A percentile compares a stretch with the other conserved stretches of the same genome.
phyloP scores from a whole-genome alignment of 2,329 filamentous ascomycete genomes.

The Ophiostoma quercus region DNA sequence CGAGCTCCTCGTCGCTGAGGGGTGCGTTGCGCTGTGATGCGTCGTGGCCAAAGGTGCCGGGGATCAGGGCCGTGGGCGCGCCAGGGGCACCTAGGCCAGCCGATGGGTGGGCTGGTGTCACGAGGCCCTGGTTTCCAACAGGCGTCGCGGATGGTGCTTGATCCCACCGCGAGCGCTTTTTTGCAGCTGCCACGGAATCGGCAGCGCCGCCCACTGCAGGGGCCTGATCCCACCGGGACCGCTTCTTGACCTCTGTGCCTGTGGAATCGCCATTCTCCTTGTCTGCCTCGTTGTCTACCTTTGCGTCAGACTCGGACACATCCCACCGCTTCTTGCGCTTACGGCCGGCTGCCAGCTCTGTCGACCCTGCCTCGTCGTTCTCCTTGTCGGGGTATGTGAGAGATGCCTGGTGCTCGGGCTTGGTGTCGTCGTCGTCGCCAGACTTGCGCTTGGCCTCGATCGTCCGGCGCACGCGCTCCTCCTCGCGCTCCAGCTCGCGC shows the following conservation, averaged over 20 bases:
- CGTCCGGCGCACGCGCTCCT: conserved; percentile 74
- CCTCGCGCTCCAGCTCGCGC: conserved; percentile 87
- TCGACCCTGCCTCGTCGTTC: conserved; percentile 63
- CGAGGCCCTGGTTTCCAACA: conserved; percentile 66
- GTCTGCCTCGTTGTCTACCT: conserved; percentile 27
- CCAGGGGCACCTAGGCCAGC: conserved; percentile 45
- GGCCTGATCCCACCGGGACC: conserved; percentile 84
- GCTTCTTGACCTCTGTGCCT: conserved; percentile 58
- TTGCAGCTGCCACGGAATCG: conserved; percentile 50
- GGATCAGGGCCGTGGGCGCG: conserved; percentile 30
- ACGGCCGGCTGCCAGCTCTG: conserved; percentile 58
- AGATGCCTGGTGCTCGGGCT: conserved; percentile 64
- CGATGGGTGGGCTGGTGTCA: conserved; percentile 70
- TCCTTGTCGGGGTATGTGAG: conserved; percentile 71
- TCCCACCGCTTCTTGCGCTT: conserved; percentile 98
- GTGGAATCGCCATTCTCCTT: conserved; percentile 36
- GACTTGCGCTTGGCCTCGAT: conserved; percentile 69
- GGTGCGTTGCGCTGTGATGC: conserved; percentile 72
- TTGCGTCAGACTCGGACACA: conserved; percentile 54
- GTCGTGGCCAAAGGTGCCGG: conserved; percentile 68
- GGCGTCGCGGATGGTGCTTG: conserved; percentile 74
- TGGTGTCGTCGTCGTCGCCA: conserved; percentile 47
- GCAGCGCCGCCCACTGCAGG: conserved; percentile 53
- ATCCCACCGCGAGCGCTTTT: conserved; percentile 85
- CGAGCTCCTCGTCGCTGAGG: conserved; percentile 88